These are phyloP conservation scores for Murraya paniculata DNA, from an alignment of 345 rosid genomes.

Conservation along the genomic window DNA sequence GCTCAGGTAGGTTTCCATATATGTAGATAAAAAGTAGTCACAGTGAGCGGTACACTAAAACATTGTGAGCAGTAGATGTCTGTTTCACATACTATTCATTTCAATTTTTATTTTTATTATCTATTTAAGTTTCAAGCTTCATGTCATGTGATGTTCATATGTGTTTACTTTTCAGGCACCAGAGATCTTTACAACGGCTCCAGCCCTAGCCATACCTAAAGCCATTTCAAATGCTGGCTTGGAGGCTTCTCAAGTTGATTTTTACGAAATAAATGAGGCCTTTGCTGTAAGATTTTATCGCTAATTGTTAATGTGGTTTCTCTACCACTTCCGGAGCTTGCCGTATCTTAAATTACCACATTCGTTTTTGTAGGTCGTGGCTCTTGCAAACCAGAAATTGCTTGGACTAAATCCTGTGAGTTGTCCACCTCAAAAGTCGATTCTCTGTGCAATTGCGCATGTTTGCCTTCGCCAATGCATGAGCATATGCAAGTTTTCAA, in stretches of 20 bases:
- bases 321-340: not conserved
- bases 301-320: not conserved
- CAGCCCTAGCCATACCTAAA: constrained; percentile 95
- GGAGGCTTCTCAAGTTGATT: constrained; percentile 85
- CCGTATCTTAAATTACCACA: constrained; percentile 3
- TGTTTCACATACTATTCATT: not conserved
- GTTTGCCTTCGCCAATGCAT: not conserved
- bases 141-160: constrained; percentile 19
- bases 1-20: constrained; percentile 71
- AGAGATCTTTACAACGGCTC: constrained; percentile 90
- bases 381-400: constrained; percentile 85
- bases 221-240: constrained; percentile 78
- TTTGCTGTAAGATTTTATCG: constrained; percentile 63
- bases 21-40: not conserved
- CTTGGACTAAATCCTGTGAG: constrained; percentile 79
- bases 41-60: not conserved
- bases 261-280: constrained; percentile 95
- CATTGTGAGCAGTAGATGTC: not conserved
- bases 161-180: constrained; percentile 63
- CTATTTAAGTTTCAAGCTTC: constrained; percentile 7
- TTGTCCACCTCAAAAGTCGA: constrained; percentile 10
- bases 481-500: not conserved
- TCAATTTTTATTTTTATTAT: not conserved
- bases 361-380: constrained; percentile 63
- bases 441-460: not conserved